Evolutionary conservation across 1,284 basidiomycete species (phyloP), one percentile per base, ranked within the genome.

Genomic region (Hymenochaete sp.): DNA sequence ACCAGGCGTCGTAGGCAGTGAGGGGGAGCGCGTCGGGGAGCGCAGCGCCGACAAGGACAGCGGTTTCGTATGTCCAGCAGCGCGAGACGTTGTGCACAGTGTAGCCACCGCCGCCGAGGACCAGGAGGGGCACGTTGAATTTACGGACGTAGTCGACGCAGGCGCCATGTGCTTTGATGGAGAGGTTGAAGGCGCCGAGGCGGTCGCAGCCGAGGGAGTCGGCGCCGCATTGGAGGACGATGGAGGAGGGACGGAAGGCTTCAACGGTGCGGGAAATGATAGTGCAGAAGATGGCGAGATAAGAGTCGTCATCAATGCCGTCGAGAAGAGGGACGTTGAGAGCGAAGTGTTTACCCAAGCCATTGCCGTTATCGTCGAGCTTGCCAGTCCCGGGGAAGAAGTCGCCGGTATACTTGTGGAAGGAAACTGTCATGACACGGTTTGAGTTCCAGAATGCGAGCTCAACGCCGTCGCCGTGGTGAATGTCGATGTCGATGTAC

Each of bases 1-100:
- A 99, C 66, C 93, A 98, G 2, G 85, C 75, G 59, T 96, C 89
- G 64, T 96, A 99, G 1, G 89, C 80, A 5, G 93, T 98, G 8
- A 70, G 67, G 0, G 95, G 95, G 4, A 98, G 77, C 47, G 85
- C 80, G 62, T 95, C 85, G 0, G 92, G 82, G 10, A 98, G 77
- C 13, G 75, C 67, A 0, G 84, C 79, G 13, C 91, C 88, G 21
- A 93, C 82, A n/a, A 93, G 75, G 0, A 98, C 86, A 4, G 90
- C 83, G 0, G 96, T 98, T 64, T 98, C 95, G 68, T 98, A 97
- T 8, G 95, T 86, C 95, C 95, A 98, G 61, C 95, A 98, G n/a
- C 95, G 78, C 35, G 89, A 89, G 45, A 98, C 95, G 56, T 95
- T 96, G 60, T 90, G 89, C 57, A 93, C 88, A 1, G 88, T 93